Evolutionary conservation across 352 stramenopile genomes (phyloP), one percentile per base, ranked within the genome.

Genomic region (Phytophthora capsici): DNA sequence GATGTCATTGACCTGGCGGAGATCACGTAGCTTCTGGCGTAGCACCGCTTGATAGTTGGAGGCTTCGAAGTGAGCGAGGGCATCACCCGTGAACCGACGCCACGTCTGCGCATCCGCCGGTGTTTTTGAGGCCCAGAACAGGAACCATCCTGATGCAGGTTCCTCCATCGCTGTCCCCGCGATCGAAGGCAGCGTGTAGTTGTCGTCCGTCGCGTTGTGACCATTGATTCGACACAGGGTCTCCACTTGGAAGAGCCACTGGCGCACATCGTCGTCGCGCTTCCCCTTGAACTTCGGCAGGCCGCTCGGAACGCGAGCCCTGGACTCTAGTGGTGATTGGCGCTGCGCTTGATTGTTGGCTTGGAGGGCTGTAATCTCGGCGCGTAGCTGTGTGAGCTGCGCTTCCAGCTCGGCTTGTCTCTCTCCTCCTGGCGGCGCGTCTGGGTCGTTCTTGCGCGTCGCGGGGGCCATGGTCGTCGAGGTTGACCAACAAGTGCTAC

Each of bases 31-130:
- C n/a, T n/a, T n/a, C n/a, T n/a, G n/a, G n/a, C n/a, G n/a, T n/a
- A n/a, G n/a, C n/a, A n/a, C n/a, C n/a, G n/a, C 50, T 49, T 63
- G 60, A 23, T 68, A 68, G 60, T 68, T 63, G n/a, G 51, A 63
- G 6, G 44, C 60, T 51, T 57, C 44, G 13, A 63, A 68, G 26
- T 68, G 50, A 6, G 32, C 36, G 44, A 68, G 60, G 9, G 45
- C 34, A 26, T 63, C 32, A 10, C 17, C 20, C 23, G 43, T 53
- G 16, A 68, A 62, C 23, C 17, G 28, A 16, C 38, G 17, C 51
- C 60, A 68, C 12, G 34, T 57, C 20, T 68, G 34, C 34, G 57
- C n/a, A 1, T 69, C 51, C 4, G 52, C n/a, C 2, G 52, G 32
- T 6, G 37, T 62, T 9, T 23, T 48, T n/a, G 50, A 63, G 2